Percentiles rank a stretch among this genome's conserved stretches.
Conservation (phyloP, 2,329 filamentous ascomycete genomes). For the Aureobasidium sp. region DNA sequence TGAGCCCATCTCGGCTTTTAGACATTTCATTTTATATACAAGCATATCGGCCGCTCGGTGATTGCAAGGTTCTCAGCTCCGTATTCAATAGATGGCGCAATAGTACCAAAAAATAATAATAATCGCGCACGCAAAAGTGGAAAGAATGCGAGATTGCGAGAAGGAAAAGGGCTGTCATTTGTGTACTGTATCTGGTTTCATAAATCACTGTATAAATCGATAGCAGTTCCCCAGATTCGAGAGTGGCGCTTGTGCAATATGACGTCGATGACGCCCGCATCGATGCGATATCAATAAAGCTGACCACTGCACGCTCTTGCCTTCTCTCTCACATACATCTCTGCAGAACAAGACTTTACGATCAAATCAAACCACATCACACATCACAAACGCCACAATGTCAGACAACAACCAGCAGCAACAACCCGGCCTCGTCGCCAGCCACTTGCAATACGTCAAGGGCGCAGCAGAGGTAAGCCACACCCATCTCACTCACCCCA, state of each 20-base stretch:
- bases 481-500: conserved; percentile 5
- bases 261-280: not conserved
- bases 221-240: not conserved
- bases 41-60: not conserved
- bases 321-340: not conserved
- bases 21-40: not conserved
- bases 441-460: conserved; percentile 60
- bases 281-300: not conserved
- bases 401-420: conserved; percentile 31
- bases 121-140: not conserved
- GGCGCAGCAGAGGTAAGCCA: conserved; percentile 54
- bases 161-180: not conserved
- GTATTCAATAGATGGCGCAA: not conserved
- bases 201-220: not conserved
- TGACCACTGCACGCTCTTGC: not conserved
- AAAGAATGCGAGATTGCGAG: conserved; percentile 6
- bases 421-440: conserved; percentile 51
- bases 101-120: not conserved
- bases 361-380: not conserved
- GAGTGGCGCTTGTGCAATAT: not conserved
- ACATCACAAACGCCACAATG: conserved; percentile 12
- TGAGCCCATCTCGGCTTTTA: not conserved
- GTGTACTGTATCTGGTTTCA: too few relatives aligned
- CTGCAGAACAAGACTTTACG: not conserved
- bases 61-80: not conserved